phyloP scores from a whole-genome alignment of 2,329 filamentous ascomycete species.

The Talaromyces piceae region DNA sequence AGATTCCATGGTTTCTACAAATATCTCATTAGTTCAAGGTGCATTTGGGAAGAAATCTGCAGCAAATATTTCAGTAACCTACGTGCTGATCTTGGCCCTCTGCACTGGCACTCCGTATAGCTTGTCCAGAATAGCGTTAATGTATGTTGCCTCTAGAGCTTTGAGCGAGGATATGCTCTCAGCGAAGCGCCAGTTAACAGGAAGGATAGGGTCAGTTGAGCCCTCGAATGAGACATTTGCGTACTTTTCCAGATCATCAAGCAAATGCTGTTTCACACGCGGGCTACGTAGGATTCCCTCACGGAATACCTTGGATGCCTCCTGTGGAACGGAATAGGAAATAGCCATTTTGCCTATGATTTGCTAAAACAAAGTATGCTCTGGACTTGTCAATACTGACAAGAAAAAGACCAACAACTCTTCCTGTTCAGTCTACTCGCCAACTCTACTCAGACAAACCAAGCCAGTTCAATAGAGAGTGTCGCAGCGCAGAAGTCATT shows the following conservation, averaged over 20 bases:
- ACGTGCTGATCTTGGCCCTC: conserved; percentile 2
- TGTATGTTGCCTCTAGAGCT: conserved; percentile 4
- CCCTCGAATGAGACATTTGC: conserved; percentile 3
- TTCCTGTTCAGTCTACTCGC: background rate
- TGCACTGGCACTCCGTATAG: conserved; percentile 1
- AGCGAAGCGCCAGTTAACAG: conserved; percentile 5
- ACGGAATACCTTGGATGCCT: conserved; percentile 2
- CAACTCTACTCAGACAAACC: background rate
- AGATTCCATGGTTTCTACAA: background rate
- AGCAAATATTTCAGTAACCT: background rate
- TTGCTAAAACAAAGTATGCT: too few relatives aligned
- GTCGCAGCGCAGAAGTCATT: background rate
- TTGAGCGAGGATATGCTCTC: conserved; percentile 5
- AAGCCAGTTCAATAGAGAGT: background rate
- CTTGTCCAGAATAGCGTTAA: conserved; percentile 3
- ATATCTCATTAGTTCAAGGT: background rate
- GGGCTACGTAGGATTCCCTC: background rate
- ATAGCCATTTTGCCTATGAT: background rate
- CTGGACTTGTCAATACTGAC: too few relatives aligned
- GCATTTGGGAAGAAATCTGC: background rate
- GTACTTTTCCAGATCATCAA: conserved; percentile 2
- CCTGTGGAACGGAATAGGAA: background rate
- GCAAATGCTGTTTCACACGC: conserved; percentile 2
- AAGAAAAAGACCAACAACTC: background rate
- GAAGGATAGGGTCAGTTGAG: background rate